Conservation (phyloP, 2,329 filamentous ascomycete genomes). For the Niveomyces coronatus region DNA sequence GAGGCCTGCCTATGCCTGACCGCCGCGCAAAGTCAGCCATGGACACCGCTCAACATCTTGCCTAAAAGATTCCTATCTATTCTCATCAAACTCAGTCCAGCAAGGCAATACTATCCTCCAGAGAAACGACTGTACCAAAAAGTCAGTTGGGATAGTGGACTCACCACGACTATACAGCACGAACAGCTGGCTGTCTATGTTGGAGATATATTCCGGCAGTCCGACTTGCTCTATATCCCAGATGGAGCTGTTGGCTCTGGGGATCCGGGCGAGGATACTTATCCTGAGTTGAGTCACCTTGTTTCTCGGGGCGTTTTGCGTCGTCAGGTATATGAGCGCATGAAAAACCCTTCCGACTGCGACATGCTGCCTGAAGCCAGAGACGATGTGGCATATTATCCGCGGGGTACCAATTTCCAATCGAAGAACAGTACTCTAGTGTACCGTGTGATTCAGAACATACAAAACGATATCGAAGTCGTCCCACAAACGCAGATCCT, state of each 20-base stretch:
- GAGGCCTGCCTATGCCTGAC: constrained; percentile 42
- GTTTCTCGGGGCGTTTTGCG: constrained; percentile 12
- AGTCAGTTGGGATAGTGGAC: constrained; percentile 20
- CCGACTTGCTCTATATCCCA: constrained; percentile 18
- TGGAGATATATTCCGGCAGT: constrained; percentile 20
- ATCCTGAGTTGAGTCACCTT: not conserved
- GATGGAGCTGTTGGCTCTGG: not conserved
- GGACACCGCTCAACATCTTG: constrained; percentile 23
- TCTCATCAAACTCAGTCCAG: constrained; percentile 18
- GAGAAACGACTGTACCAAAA: constrained; percentile 24
- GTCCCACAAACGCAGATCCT: too few relatives aligned
- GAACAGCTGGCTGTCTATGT: constrained; percentile 24
- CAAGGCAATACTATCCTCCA: constrained; percentile 27
- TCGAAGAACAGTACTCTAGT: not conserved
- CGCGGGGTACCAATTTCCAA: not conserved
- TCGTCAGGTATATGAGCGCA: constrained; percentile 17
- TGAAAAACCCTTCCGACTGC: constrained; percentile 3
- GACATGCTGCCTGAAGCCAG: not conserved
- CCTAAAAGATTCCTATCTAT: constrained; percentile 2
- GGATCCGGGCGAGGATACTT: too few relatives aligned
- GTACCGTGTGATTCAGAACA: not conserved
- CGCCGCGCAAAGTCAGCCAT: constrained; percentile 41
- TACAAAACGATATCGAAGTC: too few relatives aligned
- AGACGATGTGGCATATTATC: not conserved
- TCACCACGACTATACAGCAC: constrained; percentile 27